These are phyloP conservation scores for Simmondsia chinensis DNA, from an alignment of 148 eudicot genomes.

Conservation along the genomic window DNA sequence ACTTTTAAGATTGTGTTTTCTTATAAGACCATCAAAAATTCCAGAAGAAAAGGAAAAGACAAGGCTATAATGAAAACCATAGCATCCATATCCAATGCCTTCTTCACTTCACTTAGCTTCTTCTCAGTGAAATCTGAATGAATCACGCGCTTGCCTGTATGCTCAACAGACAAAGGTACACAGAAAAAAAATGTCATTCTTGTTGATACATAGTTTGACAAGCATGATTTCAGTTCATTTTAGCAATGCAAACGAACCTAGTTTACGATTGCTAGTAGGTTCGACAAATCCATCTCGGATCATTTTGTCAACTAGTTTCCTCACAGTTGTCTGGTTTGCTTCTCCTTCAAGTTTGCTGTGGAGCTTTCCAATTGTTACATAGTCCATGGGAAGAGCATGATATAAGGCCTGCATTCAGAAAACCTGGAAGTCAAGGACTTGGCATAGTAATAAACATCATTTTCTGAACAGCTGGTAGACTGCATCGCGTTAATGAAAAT, in stretches of 20 bases:
- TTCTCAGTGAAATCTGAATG: slow-evolving; percentile 65
- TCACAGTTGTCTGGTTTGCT: slow-evolving; percentile 49
- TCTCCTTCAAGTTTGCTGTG: slow-evolving; percentile 72
- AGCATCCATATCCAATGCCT: slow-evolving; percentile 40
- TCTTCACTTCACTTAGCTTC: slow-evolving; percentile 74
- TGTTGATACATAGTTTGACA: background rate
- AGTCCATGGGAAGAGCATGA: slow-evolving; percentile 81
- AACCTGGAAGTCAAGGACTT: slow-evolving; percentile 1
- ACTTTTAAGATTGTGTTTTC: background rate
- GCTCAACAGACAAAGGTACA: slow-evolving; percentile 1
- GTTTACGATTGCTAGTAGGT: slow-evolving; percentile 60
- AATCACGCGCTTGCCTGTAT: slow-evolving; percentile 85
- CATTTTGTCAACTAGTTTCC: slow-evolving; percentile 84
- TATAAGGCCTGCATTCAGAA: slow-evolving; percentile 68
- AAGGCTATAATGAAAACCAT: slow-evolving; percentile 32
- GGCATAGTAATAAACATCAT: too few relatives aligned
- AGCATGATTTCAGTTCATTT: too few relatives aligned
- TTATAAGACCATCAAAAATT: background rate
- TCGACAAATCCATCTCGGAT: slow-evolving; percentile 72
- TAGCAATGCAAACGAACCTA: too few relatives aligned
- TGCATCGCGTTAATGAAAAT: too few relatives aligned
- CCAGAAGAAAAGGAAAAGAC: background rate
- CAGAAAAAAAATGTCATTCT: background rate
- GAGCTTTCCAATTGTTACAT: slow-evolving; percentile 64
- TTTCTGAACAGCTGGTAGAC: too few relatives aligned